Evolutionary conservation across 257 asterid species (phyloP).

Genomic region (Plantago elongata): DNA sequence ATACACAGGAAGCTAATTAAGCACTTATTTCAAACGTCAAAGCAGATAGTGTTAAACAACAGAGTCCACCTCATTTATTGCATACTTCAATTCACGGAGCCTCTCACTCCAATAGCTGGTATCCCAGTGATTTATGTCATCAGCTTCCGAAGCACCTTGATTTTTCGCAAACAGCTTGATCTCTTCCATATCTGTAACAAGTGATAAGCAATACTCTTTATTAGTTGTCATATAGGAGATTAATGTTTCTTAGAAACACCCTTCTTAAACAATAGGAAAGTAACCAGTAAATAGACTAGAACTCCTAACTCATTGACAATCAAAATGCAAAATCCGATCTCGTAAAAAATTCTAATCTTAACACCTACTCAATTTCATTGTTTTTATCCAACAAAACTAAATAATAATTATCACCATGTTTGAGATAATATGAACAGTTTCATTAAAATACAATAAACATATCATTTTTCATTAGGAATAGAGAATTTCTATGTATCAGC

Average conservation of each 20-base stretch:
- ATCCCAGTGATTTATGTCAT: constrained; percentile 79
- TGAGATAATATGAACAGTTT: neutral
- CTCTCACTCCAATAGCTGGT: constrained; percentile 89
- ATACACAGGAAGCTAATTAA: no score
- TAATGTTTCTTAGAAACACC: neutral
- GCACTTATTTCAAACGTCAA: constrained; percentile 1
- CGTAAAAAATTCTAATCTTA: neutral
- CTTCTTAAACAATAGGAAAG: no score
- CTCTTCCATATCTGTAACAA: constrained; percentile 72
- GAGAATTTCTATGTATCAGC: neutral
- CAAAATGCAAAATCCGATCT: neutral
- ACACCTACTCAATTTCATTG: no score
- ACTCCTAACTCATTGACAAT: neutral
- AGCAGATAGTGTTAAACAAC: constrained; percentile 10
- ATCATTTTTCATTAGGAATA: neutral
- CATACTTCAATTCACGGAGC: constrained; percentile 88
- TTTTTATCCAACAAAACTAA: neutral
- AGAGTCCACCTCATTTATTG: constrained; percentile 69
- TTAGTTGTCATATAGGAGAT: neutral
- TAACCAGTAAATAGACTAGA: constrained; percentile 1
- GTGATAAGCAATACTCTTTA: constrained; percentile 6
- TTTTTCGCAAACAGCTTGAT: constrained; percentile 61
- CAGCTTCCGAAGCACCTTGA: constrained; percentile 89
- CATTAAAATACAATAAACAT: neutral
- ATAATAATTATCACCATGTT: neutral